Evolutionary conservation across 1,284 basidiomycete genomes (phyloP).

Genomic region (Trametes polyzona): DNA sequence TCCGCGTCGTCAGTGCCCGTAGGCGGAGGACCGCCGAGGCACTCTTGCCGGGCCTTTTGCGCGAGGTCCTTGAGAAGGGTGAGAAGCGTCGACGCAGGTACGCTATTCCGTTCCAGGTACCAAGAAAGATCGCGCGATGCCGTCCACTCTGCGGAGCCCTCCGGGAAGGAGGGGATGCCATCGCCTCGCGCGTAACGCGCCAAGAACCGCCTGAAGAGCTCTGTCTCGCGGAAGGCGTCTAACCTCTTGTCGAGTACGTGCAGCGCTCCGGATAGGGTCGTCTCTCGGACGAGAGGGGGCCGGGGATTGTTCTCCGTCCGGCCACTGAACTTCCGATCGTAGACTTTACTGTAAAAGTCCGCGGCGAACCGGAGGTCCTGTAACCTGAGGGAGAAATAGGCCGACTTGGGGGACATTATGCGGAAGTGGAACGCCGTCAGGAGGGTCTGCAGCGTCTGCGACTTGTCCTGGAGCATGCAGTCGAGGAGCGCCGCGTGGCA

Average conservation of each 20-base stretch:
- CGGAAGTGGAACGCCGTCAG: conserved; percentile 72
- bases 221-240: conserved; percentile 46
- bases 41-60: conserved; percentile 59
- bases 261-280: conserved; percentile 64
- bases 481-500: conserved; percentile 84
- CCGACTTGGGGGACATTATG: conserved; percentile 54
- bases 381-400: conserved; percentile 65
- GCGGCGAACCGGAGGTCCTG: conserved; percentile 72
- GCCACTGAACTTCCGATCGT: conserved; percentile 71
- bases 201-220: conserved; percentile 51
- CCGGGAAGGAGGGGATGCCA: conserved; percentile 22
- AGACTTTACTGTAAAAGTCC: conserved; percentile 76
- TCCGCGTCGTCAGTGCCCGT: conserved; percentile 53
- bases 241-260: conserved; percentile 63
- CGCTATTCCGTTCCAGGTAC: conserved; percentile 70
- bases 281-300: conserved; percentile 68
- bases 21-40: conserved; percentile 49
- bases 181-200: conserved; percentile 52
- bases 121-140: conserved; percentile 45
- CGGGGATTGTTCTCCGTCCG: conserved; percentile 63
- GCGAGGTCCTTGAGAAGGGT: conserved; percentile 61
- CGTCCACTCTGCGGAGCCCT: conserved; percentile 41
- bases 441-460: conserved; percentile 75
- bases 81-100: conserved; percentile 68
- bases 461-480: conserved; percentile 88